Base-by-base conservation (phyloP, 805 yeast species). In the Schwanniomyces pseudopolymorphus region DNA sequence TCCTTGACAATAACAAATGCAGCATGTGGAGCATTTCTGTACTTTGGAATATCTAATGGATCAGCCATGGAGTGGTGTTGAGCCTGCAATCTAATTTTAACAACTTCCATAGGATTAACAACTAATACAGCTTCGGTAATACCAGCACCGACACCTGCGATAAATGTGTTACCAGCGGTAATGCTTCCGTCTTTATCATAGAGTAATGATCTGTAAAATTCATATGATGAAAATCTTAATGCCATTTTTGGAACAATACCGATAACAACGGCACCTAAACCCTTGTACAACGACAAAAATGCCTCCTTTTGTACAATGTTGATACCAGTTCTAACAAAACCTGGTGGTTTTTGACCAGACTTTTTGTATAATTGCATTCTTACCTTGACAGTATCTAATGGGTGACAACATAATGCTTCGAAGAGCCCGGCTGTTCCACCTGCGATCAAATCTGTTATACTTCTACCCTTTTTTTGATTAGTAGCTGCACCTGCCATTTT, bases 201-300 rank as follows among this genome's bases (percentile, higher is more conserved):
- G 52, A 92, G 76, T 47, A 81, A 66, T 10, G 83, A 75, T 69
- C 95, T 84, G 75, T 86, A 89, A 60, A 83, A 85, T 71, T 92
- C 98, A 65, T 90, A 92, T 3, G 97, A 87, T 36, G 96, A 86
- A 74, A 92, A 92, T 63, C 99, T 80, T 55, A 92, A 88, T 28
- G 97, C 98, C 99, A 92, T 92, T 66, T 92, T 92, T 47, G 99
- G 99, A 43, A 92, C 96, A 60, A 92, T 92, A 48, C 99, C 99
- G 62, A 92, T 87, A 49, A 90, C 88, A 48, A 92, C 99, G 19
- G 99, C 98, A 24, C 97, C 97, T 44, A 92, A 78, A 46, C 99
- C 99, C 66, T 92, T 91, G 74, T 92, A 92, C 21, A 92, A 78
- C 4, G 97, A 92, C 44, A 89, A 73, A 50, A 89, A 77, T 4